Conservation (phyloP, 495 filamentous ascomycete genomes). For the Rhypophila decipiens region DNA sequence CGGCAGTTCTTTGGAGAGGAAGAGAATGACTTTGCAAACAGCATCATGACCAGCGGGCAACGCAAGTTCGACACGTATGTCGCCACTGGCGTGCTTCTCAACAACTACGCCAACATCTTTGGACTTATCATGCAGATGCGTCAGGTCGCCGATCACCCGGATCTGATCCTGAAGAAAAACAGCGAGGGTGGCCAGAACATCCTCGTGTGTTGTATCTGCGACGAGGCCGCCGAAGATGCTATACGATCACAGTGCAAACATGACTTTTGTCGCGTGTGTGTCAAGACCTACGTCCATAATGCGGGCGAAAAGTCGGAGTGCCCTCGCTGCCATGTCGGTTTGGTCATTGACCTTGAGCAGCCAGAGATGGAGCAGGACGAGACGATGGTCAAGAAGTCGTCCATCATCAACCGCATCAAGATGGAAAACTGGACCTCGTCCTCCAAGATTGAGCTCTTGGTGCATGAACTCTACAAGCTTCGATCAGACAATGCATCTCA, state of each 20-base stretch:
- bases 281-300: constrained; percentile 72
- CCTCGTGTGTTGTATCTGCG: constrained; percentile 86
- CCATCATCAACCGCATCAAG: constrained; percentile 94
- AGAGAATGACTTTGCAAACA: constrained; percentile 89
- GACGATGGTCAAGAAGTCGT: constrained; percentile 76
- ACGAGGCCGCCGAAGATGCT: constrained; percentile 90
- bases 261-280: constrained; percentile 90
- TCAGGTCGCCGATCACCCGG: constrained; percentile 91
- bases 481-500: constrained; percentile 83
- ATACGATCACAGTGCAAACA: constrained; percentile 88
- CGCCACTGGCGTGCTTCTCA: constrained; percentile 85
- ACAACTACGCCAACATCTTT: constrained; percentile 90
- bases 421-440: constrained; percentile 98
- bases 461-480: constrained; percentile 86
- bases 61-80: constrained; percentile 94
- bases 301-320: constrained; percentile 76
- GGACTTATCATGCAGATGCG: constrained; percentile 97
- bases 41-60: constrained; percentile 84
- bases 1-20: constrained; percentile 94
- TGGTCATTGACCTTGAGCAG: constrained; percentile 88
- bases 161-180: constrained; percentile 84
- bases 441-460: constrained; percentile 93
- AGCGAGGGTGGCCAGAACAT: constrained; percentile 81
- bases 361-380: constrained; percentile 88
- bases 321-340: constrained; percentile 82